These are phyloP conservation scores for Groenewaldozyma salmanticensis DNA, from an alignment of 805 yeast genomes.

Conservation along the genomic window DNA sequence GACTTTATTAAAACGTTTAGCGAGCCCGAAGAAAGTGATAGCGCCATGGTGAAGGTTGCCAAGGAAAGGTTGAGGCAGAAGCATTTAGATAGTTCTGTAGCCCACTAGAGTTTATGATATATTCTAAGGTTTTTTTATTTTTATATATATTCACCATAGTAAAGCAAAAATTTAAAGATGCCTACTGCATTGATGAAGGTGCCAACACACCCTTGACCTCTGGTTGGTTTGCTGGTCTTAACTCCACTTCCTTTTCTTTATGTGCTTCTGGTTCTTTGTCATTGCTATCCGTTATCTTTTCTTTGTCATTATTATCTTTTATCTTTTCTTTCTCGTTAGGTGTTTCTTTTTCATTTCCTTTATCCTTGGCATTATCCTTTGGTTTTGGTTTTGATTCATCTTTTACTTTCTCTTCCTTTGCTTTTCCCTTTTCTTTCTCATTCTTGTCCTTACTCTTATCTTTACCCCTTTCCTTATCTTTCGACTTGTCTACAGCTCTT, in stretches of 20 bases:
- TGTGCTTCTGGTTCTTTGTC: too few relatives aligned
- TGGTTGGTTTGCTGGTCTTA: too few relatives aligned
- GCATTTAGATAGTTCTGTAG: not conserved
- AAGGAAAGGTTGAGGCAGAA: not conserved
- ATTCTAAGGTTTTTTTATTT: too few relatives aligned
- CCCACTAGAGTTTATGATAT: too few relatives aligned
- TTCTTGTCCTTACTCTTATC: constrained; percentile 3
- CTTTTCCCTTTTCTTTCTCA: constrained; percentile 3
- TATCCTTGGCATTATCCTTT: not conserved
- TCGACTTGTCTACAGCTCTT: constrained; percentile 7
- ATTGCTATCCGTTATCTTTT: too few relatives aligned
- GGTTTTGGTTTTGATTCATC: not conserved
- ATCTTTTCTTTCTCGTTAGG: not conserved
- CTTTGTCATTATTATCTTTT: not conserved
- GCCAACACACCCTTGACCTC: too few relatives aligned
- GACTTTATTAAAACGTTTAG: not conserved
- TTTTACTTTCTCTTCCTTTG: not conserved
- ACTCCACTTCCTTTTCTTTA: too few relatives aligned
- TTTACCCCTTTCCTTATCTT: constrained; percentile 5
- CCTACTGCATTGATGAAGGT: too few relatives aligned
- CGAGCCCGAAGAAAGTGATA: not conserved
- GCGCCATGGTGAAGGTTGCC: not conserved
- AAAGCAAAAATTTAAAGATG: too few relatives aligned
- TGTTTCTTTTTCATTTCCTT: not conserved
- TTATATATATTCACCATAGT: too few relatives aligned